Conservation (phyloP, 2,329 filamentous ascomycete species). For the Exophiala viscosa region DNA sequence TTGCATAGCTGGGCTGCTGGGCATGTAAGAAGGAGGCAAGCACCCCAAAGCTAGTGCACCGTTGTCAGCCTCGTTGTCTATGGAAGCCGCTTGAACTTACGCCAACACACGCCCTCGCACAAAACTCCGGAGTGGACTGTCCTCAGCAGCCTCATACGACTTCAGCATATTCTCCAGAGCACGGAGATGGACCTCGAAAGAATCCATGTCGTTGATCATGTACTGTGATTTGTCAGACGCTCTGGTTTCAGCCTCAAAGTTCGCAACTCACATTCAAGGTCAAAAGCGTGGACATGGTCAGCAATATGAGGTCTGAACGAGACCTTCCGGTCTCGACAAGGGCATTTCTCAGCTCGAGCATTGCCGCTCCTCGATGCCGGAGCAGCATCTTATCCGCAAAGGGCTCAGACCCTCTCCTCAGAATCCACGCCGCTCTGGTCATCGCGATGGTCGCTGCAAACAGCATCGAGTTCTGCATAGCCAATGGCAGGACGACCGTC, state of each 20-base stretch:
- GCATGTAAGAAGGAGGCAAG: conserved; percentile 16
- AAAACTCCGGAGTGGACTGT: conserved; percentile 5
- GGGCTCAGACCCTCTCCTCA: conserved; percentile 12
- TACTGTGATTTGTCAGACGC: conserved; percentile 4
- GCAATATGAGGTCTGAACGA: conserved; percentile 5
- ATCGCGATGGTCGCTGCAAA: conserved; percentile 20
- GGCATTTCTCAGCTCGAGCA: conserved; percentile 5
- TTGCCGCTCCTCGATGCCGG: conserved; percentile 8
- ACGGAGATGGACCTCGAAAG: conserved; percentile 16
- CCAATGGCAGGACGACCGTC: conserved; percentile 9
- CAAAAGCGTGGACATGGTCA: conserved; percentile 18
- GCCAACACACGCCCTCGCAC: conserved; percentile 16
- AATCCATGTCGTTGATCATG: conserved; percentile 18
- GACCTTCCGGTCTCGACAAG: neutral
- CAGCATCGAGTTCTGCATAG: conserved; percentile 12
- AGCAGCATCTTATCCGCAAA: conserved; percentile 16
- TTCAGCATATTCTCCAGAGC: conserved; percentile 14
- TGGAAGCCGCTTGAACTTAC: neutral
- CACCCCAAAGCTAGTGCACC: conserved; percentile 15
- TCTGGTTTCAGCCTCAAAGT: neutral
- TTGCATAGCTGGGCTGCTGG: conserved; percentile 18
- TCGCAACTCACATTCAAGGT: conserved; percentile 13
- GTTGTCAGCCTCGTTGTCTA: neutral
- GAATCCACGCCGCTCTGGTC: conserved; percentile 18
- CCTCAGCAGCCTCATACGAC: neutral